phyloP scores from a whole-genome alignment of 148 eudicot species.

The Rhododendron henanense region DNA sequence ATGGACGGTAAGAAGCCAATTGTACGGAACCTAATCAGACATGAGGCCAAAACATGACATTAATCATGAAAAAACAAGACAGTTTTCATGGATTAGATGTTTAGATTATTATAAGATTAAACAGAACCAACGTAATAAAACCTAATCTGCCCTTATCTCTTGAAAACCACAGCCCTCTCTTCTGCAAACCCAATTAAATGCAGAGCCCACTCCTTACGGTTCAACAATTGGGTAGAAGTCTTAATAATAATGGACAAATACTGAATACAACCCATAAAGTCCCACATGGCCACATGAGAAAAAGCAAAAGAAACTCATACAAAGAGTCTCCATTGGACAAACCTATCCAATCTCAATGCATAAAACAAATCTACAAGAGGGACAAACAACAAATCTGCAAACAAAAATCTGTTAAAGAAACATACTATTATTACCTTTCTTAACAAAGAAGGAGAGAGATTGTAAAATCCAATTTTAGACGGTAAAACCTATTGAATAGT shows the following conservation, averaged over 20 bases:
- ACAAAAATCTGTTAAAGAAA: not conserved
- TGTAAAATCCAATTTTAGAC: not conserved
- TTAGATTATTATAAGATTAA: not conserved
- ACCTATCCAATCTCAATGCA: slow-evolving; percentile 8
- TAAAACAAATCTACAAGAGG: not conserved
- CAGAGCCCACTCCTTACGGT: not conserved
- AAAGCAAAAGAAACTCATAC: not conserved
- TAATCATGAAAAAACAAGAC: not conserved
- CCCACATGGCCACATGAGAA: not conserved
- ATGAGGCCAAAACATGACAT: not conserved
- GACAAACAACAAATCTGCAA: not conserved
- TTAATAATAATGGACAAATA: not conserved
- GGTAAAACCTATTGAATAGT: not conserved
- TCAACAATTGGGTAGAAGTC: slow-evolving; percentile 6
- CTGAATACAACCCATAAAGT: not conserved
- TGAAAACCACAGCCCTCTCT: not conserved
- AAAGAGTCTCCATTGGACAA: not conserved
- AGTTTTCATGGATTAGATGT: not conserved
- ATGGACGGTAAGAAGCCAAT: not conserved
- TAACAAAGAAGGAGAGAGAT: not conserved
- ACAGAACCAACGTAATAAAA: not conserved
- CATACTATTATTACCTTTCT: not conserved
- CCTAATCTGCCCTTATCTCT: not conserved
- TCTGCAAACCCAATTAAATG: not conserved
- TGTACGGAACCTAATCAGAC: not conserved